Conservation (phyloP, 257 asterid genomes). For the Mitragyna speciosa region DNA sequence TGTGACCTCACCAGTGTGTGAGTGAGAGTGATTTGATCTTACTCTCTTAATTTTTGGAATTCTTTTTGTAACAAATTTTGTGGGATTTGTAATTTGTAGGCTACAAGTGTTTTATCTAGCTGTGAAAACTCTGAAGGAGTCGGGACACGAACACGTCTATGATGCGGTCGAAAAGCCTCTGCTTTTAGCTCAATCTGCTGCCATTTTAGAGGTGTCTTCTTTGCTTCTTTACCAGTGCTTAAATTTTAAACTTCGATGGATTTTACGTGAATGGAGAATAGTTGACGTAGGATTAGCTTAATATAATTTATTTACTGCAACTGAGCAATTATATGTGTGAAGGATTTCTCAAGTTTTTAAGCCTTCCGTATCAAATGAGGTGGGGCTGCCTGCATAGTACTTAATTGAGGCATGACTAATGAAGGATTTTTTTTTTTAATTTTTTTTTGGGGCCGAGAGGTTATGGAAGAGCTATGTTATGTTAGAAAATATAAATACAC, state of each 20-base stretch:
- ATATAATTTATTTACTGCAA: too few species aligned
- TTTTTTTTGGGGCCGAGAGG: too few species aligned
- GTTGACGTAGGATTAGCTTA: too few species aligned
- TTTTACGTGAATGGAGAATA: too few species aligned
- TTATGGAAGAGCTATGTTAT: too few species aligned
- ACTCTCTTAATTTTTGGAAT: not conserved
- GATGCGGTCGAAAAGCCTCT: constrained; percentile 78
- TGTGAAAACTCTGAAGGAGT: constrained; percentile 49
- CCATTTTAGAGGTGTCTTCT: constrained; percentile 54
- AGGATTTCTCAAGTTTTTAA: not conserved
- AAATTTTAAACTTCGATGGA: too few species aligned
- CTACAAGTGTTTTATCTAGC: constrained; percentile 72
- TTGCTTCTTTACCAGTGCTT: too few species aligned
- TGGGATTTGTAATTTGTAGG: constrained; percentile 29
- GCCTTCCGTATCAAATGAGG: not conserved
- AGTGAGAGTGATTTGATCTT: not conserved
- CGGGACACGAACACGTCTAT: constrained; percentile 74
- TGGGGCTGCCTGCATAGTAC: not conserved
- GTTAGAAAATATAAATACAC: too few species aligned
- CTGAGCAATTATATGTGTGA: too few species aligned
- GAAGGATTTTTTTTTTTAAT: not conserved
- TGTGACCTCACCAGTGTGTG: too few species aligned
- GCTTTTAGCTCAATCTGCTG: constrained; percentile 79
- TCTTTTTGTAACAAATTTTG: not conserved
- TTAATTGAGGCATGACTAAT: not conserved